Percentiles rank a stretch among this genome's conserved stretches.
These are phyloP conservation scores for Fusarium mangiferae DNA, from an alignment of 2,329 filamentous ascomycete genomes.

Conservation along the genomic window DNA sequence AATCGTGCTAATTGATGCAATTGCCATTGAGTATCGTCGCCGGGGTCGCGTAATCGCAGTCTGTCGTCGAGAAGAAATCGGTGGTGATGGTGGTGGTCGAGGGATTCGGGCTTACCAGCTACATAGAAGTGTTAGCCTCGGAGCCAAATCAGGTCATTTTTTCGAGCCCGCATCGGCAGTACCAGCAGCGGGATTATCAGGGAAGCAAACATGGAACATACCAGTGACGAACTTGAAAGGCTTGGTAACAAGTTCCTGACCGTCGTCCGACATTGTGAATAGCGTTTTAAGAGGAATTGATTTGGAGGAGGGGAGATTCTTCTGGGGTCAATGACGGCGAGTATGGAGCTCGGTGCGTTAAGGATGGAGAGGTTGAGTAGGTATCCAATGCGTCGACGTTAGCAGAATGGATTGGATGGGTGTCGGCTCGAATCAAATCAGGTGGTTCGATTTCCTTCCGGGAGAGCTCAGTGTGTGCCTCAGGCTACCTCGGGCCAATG, in stretches of 20 bases:
- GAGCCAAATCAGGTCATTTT: constrained; percentile 51
- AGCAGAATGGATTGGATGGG: background rate
- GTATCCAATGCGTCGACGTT: constrained; percentile 49
- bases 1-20: constrained; percentile 5
- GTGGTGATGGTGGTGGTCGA: constrained; percentile 5
- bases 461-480: constrained; percentile 51
- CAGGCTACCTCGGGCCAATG: constrained; percentile 51
- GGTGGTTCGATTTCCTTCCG: constrained; percentile 51
- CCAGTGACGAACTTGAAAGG: constrained; percentile 99
- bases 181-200: constrained; percentile 51
- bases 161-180: constrained; percentile 43
- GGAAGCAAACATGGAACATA: constrained; percentile 60
- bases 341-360: constrained; percentile 48
- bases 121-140: constrained; percentile 55
- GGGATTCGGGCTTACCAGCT: constrained; percentile 55
- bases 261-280: constrained; percentile 86
- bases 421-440: constrained; percentile 56
- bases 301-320: constrained; percentile 37
- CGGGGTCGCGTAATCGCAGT: constrained; percentile 28
- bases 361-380: constrained; percentile 43
- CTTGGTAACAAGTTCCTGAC: constrained; percentile 83
- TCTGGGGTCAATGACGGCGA: constrained; percentile 49
- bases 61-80: constrained; percentile 31
- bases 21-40: constrained; percentile 45
- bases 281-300: constrained; percentile 46